Base-by-base conservation (phyloP, 257 asterid genomes). In the Lithospermum erythrorhizon region DNA sequence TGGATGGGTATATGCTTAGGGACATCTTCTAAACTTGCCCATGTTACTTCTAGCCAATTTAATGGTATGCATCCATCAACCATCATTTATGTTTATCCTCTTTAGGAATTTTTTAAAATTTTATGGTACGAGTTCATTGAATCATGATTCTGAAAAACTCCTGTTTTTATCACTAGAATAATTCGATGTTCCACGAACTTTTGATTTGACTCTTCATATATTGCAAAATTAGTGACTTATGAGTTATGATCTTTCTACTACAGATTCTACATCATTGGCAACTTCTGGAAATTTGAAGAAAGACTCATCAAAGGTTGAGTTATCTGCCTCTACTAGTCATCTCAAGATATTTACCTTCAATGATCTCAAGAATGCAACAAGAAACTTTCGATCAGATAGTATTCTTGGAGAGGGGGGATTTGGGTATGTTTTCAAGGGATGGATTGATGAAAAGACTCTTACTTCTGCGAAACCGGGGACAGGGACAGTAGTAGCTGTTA, bases 321-420 rank as follows among this genome's bases (percentile, higher is more conserved):
- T 61, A 15, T 69, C 74, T 27, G 53, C 65, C 58, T 68, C 81
- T 57, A 67, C 69, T 72, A 79, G 49, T 41, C 49, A 71, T 67
- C 89, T 81, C 58, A 86, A 78, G 67, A 72, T 87, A 32, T 87
- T 82, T 62, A 68, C 74, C 30, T 83, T 80, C 70, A 81, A 69
- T 61, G 95, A 87, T 57, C 83, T 87, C 24, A 83, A 68, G 75
- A 75, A 61, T 53, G 95, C 94, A 1, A 82, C 95, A 0, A 80
- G 70, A 62, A 82, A 77, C 71, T 87, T 87, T 70, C 81, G 80
- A 0, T 32, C 80, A 15, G 95, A 87, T 65, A 76, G 75, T 62
- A 81, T 84, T 45, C 80, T 87, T 19, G 95, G 95, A 7, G 95
- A 87, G 65, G 95, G 95, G 59, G 95, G 94, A 14, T 87, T 87